Conservation (phyloP, 2,329 filamentous ascomycete genomes). For the Talaromyces verruculosus region DNA sequence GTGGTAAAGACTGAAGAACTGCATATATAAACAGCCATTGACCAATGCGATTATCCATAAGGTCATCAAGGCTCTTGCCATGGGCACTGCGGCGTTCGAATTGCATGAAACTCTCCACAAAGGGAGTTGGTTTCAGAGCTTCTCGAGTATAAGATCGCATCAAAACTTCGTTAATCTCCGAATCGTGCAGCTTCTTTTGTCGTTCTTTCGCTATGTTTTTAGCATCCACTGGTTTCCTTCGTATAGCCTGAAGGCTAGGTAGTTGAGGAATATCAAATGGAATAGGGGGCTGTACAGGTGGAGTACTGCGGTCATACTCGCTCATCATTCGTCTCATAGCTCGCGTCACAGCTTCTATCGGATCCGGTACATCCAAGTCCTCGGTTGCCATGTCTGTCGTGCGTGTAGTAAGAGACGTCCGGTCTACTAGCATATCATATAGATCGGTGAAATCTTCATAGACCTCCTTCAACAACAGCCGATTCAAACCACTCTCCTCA, state of each 20-base stretch:
- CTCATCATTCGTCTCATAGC: conserved; percentile 76
- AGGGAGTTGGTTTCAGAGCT: conserved; percentile 53
- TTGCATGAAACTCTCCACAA: conserved; percentile 50
- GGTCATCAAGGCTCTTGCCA: conserved; percentile 47
- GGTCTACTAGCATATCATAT: conserved; percentile 86
- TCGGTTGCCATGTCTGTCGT: conserved; percentile 67
- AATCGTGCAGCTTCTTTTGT: conserved; percentile 70
- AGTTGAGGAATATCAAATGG: conserved; percentile 84
- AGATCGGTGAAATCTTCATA: conserved; percentile 83
- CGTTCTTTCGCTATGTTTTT: conserved; percentile 75
- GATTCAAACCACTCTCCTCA: conserved; percentile 80
- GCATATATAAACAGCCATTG: conserved; percentile 55
- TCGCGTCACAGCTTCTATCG: conserved; percentile 61
- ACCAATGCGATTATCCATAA: conserved; percentile 49
- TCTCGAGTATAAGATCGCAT: conserved; percentile 79
- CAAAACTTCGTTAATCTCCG: conserved; percentile 75
- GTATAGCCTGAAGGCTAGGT: conserved; percentile 66
- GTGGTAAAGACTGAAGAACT: conserved; percentile 50
- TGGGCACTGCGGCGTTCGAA: conserved; percentile 48
- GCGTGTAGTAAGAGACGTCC: conserved; percentile 73
- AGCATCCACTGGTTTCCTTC: conserved; percentile 63
- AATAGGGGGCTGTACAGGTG: conserved; percentile 85
- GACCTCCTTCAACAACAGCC: conserved; percentile 74
- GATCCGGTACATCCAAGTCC: conserved; percentile 48
- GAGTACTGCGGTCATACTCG: conserved; percentile 85